Conservation (phyloP, 2,329 filamentous ascomycete genomes). For the Exophiala calicioides region DNA sequence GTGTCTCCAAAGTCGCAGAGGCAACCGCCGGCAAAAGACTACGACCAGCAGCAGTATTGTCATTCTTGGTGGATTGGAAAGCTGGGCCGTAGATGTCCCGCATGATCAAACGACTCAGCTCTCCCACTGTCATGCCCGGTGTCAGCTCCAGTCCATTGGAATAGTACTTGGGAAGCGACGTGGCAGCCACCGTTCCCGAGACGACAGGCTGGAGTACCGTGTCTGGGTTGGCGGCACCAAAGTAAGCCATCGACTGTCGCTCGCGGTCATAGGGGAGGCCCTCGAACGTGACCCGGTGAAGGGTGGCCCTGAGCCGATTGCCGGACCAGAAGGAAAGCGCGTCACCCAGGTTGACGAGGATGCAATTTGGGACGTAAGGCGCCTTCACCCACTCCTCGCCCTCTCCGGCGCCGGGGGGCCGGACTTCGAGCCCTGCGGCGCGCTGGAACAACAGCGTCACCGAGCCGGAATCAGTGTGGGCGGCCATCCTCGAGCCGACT, state of each 20-base stretch:
- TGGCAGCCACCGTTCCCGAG: neutral
- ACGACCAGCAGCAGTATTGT: no score
- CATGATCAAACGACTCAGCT: conserved; percentile 29
- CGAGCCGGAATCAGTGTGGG: conserved; percentile 65
- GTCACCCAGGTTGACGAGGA: conserved; percentile 87
- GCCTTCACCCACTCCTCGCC: conserved; percentile 79
- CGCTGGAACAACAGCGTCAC: conserved; percentile 59
- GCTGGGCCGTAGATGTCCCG: conserved; percentile 24
- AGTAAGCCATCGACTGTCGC: conserved; percentile 32
- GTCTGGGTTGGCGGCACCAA: conserved; percentile 27
- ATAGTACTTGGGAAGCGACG: conserved; percentile 25
- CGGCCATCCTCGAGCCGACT: conserved; percentile 23
- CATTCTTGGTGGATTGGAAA: conserved; percentile 5
- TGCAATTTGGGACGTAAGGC: conserved; percentile 74
- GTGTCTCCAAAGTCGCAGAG: no score
- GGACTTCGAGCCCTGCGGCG: conserved; percentile 58
- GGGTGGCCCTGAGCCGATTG: conserved; percentile 82
- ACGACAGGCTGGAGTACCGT: conserved; percentile 28
- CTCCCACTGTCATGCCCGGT: conserved; percentile 28
- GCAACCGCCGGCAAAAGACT: no score
- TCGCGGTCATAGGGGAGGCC: conserved; percentile 25
- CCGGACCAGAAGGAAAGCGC: conserved; percentile 85
- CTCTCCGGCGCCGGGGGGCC: conserved; percentile 72
- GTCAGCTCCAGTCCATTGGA: conserved; percentile 28
- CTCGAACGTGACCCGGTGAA: conserved; percentile 67